Base-by-base conservation (phyloP, 352 stramenopile genomes). In the Pythium dissimile region DNA sequence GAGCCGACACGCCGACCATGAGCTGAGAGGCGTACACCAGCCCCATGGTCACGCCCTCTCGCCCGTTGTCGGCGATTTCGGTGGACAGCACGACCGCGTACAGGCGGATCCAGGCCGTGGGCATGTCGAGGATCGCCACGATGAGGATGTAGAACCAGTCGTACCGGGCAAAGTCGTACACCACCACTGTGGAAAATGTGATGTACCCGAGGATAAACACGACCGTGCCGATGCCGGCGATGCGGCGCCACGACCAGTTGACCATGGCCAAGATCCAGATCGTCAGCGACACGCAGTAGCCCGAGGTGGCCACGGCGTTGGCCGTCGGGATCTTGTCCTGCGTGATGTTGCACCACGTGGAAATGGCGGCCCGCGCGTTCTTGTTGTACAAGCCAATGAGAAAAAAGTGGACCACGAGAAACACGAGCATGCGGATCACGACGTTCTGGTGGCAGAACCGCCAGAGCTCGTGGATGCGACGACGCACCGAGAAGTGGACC, bases 401-500 rank as follows among this genome's bases (percentile, higher is more conserved):
- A 31, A 73, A 67, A 28, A 74, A 66, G 38, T 77, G 64, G 10
- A 71, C 43, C 38, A 75, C 56, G 32, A 85, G 59, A 54, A 86
- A 88, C 13, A 72, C 45, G n/a, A 88, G 41, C 16, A 84, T 67
- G 10, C 70, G 74, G 67, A 71, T 78, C 32, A 77, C 71, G 13
- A 84, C 62, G 20, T 86, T 76, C 31, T 85, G 67, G 32, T 81
- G 72, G 43, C 64, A 80, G 20, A 86, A 74, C 35, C 67, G 65
- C 69, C 78, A 80, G 11, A 88, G 46, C 28, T 86, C 71, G 8
- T 56, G 48, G 10, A 79, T 38, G 2, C 68, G 72, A 3, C 54
- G 58, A 0, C 48, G 32, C 8, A 86, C 11, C 3, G 68, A 51
- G 35, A 78, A 34, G 44, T 60, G 28, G 12, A 53, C 51, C 2